These are phyloP conservation scores for Neonectria hederae DNA, from an alignment of 2,329 filamentous ascomycete species.

Conservation along the genomic window DNA sequence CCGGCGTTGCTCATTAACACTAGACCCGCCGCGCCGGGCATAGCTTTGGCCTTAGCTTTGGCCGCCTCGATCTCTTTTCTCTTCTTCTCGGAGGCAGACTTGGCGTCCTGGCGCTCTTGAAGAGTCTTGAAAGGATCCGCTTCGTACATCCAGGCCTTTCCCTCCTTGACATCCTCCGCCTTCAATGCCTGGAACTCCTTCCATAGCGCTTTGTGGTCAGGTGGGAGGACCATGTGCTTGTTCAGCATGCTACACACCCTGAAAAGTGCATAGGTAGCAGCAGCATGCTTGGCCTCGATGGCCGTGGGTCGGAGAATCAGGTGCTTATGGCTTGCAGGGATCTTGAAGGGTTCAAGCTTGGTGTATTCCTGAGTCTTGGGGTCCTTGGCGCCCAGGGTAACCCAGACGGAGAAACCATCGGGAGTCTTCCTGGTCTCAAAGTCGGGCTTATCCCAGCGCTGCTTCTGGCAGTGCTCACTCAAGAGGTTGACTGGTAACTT, in stretches of 20 bases:
- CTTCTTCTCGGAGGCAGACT: slow-evolving; percentile 80
- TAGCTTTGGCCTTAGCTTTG: slow-evolving; percentile 73
- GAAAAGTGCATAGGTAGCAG: slow-evolving; percentile 90
- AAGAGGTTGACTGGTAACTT: slow-evolving; percentile 95
- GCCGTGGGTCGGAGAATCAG: slow-evolving; percentile 80
- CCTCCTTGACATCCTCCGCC: slow-evolving; percentile 79
- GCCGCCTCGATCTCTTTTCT: slow-evolving; percentile 74
- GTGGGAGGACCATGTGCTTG: slow-evolving; percentile 91
- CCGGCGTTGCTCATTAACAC: slow-evolving; percentile 59
- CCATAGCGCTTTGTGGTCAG: slow-evolving; percentile 90
- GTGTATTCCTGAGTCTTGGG: slow-evolving; percentile 83
- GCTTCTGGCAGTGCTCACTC: slow-evolving; percentile 93
- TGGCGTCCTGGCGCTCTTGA: slow-evolving; percentile 81
- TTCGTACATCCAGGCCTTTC: slow-evolving; percentile 89
- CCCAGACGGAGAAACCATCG: slow-evolving; percentile 81
- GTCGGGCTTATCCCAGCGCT: slow-evolving; percentile 94
- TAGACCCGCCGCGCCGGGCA: slow-evolving; percentile 66
- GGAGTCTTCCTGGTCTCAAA: slow-evolving; percentile 82
- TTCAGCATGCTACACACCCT: slow-evolving; percentile 96
- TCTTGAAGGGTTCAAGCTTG: slow-evolving; percentile 81
- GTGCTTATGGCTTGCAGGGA: slow-evolving; percentile 80
- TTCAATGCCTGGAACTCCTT: slow-evolving; percentile 89
- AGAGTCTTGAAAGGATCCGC: slow-evolving; percentile 90
- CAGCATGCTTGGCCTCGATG: slow-evolving; percentile 91
- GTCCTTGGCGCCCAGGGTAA: slow-evolving; percentile 80